Base-by-base conservation (phyloP, 805 yeast species). In the Wickerhamiella musiphila region DNA sequence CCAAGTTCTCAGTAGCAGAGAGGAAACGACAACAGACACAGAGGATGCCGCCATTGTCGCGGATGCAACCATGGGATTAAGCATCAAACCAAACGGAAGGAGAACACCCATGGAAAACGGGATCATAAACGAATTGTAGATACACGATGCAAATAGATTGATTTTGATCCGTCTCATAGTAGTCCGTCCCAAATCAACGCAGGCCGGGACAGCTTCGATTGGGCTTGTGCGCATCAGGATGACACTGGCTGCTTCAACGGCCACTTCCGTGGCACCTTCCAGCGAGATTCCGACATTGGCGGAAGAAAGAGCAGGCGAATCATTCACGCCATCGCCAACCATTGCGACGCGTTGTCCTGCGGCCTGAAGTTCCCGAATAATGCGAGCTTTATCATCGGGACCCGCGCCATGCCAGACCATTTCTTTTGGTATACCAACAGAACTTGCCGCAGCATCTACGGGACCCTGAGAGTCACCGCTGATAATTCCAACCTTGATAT, bases 241-340 rank as follows among this genome's bases (percentile, higher is more conserved):
- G 23, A 90, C 68, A 52, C 83, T 94, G 0, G 98, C 94, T n/a
- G 94, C 79, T 43, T 84, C 94, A 43, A 90, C 77, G 1, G 98
- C 96, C 43, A 90, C 79, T 47, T 90, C 96, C 0, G 96, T 79
- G 4, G 96, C 94, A 0, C 92, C 69, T 7, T 92, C 75, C 36
- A 92, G 70, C 8, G 96, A 90, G 45, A 92, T 71, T 16, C 98
- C 98, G 13, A 90, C 56, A 42, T 83, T 81, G 1, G 94, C 78
- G 35, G 76, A 66, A 1, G 81, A 93, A 34, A 90, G 63, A 0
- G 96, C 96, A 0, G 98, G 95, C 0, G 96, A 93, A 51, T 90
- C 99, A 53, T 90, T 90, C 42, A 90, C 79, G 37, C 99, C 99
- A 56, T 90, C 99, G 23, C 99, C 99, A 15, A 90, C 75, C 62